phyloP scores from a whole-genome alignment of 2,329 filamentous ascomycete species.

The Colletotrichum sp. region DNA sequence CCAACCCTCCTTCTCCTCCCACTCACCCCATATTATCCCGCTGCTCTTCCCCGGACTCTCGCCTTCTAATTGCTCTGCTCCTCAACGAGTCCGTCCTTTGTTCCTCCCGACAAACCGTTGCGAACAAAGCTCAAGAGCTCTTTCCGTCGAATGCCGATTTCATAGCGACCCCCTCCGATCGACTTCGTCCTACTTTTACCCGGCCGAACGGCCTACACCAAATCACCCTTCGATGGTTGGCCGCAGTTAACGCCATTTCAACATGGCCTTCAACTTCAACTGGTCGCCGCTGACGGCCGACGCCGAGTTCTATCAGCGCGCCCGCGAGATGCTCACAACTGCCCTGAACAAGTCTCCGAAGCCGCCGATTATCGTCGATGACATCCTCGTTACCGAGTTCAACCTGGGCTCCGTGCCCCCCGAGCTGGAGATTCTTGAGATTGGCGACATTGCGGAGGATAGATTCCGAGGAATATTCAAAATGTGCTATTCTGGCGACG shows the following conservation, averaged over 20 bases:
- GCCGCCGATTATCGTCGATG: conserved; percentile 98
- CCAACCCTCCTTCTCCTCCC: background rate
- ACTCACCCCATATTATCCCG: background rate
- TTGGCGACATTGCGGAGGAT: conserved; percentile 96
- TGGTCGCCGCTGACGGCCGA: conserved; percentile 99
- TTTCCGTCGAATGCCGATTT: background rate
- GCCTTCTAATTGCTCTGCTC: background rate
- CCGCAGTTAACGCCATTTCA: conserved; percentile 48
- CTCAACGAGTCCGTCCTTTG: conserved; percentile 9
- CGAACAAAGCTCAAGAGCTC: background rate
- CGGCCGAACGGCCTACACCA: conserved; percentile 13
- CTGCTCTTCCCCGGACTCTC: conserved; percentile 5
- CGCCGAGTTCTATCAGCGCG: conserved; percentile 86
- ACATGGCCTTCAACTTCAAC: conserved; percentile 99
- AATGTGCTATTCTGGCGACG: conserved; percentile 97
- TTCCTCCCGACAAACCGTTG: background rate
- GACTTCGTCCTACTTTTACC: background rate
- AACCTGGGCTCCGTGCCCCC: conserved; percentile 95
- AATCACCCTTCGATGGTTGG: conserved; percentile 21
- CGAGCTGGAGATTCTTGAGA: conserved; percentile 95
- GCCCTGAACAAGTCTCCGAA: conserved; percentile 98
- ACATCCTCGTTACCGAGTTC: conserved; percentile 97
- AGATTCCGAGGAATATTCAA: conserved; percentile 98
- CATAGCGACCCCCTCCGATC: background rate
- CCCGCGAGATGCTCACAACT: conserved; percentile 90